Evolutionary conservation across 768 basidiomycete species (phyloP).

Genomic region (Cubamyces sp.): DNA sequence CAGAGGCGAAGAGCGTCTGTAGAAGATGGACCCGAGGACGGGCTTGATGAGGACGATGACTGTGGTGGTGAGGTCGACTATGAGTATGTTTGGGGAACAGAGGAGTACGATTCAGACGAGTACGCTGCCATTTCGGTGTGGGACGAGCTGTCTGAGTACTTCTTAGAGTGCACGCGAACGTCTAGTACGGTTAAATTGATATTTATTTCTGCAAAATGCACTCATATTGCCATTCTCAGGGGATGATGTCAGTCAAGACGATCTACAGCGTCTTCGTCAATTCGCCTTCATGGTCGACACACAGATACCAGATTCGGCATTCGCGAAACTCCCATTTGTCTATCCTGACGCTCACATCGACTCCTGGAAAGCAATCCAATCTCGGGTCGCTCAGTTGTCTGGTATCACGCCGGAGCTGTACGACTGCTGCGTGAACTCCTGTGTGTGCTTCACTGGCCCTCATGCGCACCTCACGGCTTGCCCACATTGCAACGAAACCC

Average conservation of each 20-base stretch:
- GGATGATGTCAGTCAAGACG: background rate
- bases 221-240: background rate
- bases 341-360: slow-evolving; percentile 31
- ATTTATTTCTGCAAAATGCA: background rate
- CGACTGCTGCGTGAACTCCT: slow-evolving; percentile 49
- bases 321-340: slow-evolving; percentile 30
- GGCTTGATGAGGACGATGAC: background rate
- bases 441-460: slow-evolving; percentile 42
- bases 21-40: too few relatives aligned
- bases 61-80: background rate
- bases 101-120: slow-evolving; percentile 7
- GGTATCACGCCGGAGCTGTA: slow-evolving; percentile 38
- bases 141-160: slow-evolving; percentile 14
- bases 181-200: background rate
- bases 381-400: slow-evolving; percentile 35
- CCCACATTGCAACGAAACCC: slow-evolving; percentile 39
- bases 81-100: background rate
- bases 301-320: slow-evolving; percentile 33
- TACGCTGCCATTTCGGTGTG: slow-evolving; percentile 15
- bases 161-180: background rate
- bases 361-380: slow-evolving; percentile 26
- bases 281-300: slow-evolving; percentile 38
- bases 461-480: slow-evolving; percentile 36
- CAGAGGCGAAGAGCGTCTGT: too few relatives aligned
- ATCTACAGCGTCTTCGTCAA: slow-evolving; percentile 26